phyloP scores from a whole-genome alignment of 805 yeast species.

The Cyberlindnera americana region DNA sequence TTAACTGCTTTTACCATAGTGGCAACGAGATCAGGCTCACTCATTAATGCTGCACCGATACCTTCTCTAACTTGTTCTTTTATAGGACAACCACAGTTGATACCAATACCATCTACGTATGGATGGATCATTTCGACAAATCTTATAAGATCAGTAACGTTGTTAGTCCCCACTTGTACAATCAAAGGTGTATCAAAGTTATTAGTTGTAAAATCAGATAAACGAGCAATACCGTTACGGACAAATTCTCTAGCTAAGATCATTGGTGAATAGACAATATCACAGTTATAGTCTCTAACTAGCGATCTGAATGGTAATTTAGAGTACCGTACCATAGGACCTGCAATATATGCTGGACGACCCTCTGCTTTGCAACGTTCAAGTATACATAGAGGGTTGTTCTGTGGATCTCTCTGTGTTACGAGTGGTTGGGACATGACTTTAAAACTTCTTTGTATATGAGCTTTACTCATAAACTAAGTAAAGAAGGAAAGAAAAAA shows the following conservation, averaged over 20 bases:
- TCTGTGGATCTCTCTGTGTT: constrained; percentile 36
- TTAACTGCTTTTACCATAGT: constrained; percentile 84
- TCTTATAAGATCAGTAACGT: constrained; percentile 72
- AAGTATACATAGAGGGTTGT: constrained; percentile 53
- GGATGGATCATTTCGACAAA: constrained; percentile 90
- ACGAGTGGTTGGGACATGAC: constrained; percentile 9
- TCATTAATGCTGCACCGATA: constrained; percentile 93
- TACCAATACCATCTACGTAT: constrained; percentile 87
- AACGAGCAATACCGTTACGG: constrained; percentile 73
- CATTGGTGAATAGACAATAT: constrained; percentile 94
- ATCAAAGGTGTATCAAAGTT: constrained; percentile 64
- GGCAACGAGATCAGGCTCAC: constrained; percentile 74
- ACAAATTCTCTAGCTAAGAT: constrained; percentile 94
- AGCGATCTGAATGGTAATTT: constrained; percentile 87
- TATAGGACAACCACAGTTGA: constrained; percentile 97
- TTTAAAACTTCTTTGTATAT: background rate
- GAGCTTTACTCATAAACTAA: background rate
- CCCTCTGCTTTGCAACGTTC: constrained; percentile 42
- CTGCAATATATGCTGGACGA: constrained; percentile 65
- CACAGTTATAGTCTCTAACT: constrained; percentile 67
- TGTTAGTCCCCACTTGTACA: constrained; percentile 89
- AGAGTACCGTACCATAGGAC: constrained; percentile 97
- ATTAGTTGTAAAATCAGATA: constrained; percentile 83
- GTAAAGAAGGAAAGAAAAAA: background rate
- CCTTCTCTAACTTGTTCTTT: constrained; percentile 94